Conservation (phyloP, 768 basidiomycete species). For the Hygrophorus russula region DNA sequence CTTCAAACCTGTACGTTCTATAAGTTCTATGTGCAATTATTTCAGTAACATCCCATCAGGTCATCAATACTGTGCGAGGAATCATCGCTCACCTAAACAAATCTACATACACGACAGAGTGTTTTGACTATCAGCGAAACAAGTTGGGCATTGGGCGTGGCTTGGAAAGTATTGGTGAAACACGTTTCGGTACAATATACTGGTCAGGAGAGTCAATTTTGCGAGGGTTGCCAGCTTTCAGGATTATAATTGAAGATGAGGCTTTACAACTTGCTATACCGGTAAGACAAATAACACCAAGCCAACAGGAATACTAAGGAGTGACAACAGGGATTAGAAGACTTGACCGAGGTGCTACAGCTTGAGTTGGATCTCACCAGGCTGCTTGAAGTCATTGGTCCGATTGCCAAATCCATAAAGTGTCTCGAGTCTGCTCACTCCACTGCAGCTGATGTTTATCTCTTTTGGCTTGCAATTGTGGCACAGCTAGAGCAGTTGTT, state of each 20-base stretch:
- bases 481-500: slow-evolving; percentile 2
- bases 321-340: not conserved
- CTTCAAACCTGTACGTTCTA: slow-evolving; percentile 7
- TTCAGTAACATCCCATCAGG: slow-evolving; percentile 1
- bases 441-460: slow-evolving; percentile 11
- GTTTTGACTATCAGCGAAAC: slow-evolving; percentile 10
- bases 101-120: slow-evolving; percentile 10
- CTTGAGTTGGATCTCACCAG: slow-evolving; percentile 16
- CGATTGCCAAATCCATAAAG: slow-evolving; percentile 12
- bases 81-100: slow-evolving; percentile 8
- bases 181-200: slow-evolving; percentile 12
- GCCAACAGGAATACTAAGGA: not conserved
- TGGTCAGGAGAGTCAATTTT: slow-evolving; percentile 11
- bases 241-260: not conserved
- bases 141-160: slow-evolving; percentile 10
- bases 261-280: slow-evolving; percentile 1
- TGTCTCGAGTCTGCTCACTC: slow-evolving; percentile 12
- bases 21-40: not conserved
- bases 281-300: too few relatives aligned
- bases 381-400: slow-evolving; percentile 12
- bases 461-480: slow-evolving; percentile 14
- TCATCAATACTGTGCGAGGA: slow-evolving; percentile 1
- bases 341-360: not conserved
- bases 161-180: slow-evolving; percentile 13
- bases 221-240: slow-evolving; percentile 9